Percentiles rank a stretch among this genome's conserved stretches.
Conservation (phyloP, 495 filamentous ascomycete species). For the Penicillium malachiteum region DNA sequence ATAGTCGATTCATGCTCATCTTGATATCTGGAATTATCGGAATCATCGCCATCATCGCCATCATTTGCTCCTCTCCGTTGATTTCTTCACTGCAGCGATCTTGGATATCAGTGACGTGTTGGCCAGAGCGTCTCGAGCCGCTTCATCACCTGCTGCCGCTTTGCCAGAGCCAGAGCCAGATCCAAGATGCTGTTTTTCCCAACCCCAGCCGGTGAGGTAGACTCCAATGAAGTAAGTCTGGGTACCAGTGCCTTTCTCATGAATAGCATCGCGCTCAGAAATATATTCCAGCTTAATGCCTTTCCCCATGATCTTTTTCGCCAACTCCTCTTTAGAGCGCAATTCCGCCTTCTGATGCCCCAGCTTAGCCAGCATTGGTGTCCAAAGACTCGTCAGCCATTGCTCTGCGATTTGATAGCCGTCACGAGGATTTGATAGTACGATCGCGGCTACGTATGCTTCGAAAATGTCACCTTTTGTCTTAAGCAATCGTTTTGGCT, state of each 20-base stretch:
- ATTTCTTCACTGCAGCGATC: constrained; percentile 49
- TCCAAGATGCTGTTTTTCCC: constrained; percentile 61
- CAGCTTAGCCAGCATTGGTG: constrained; percentile 36
- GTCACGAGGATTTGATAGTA: constrained; percentile 59
- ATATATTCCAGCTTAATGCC: constrained; percentile 66
- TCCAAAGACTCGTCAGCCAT: constrained; percentile 75
- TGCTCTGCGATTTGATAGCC: constrained; percentile 58
- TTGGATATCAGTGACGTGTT: constrained; percentile 58
- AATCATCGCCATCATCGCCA: no score
- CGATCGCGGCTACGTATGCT: constrained; percentile 76
- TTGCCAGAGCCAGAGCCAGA: constrained; percentile 68
- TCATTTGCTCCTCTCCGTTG: neutral
- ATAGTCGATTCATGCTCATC: no score
- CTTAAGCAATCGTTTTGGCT: constrained; percentile 60
- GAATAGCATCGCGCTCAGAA: constrained; percentile 51
- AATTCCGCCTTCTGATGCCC: constrained; percentile 38
- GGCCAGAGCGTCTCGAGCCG: constrained; percentile 63
- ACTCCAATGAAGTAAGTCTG: constrained; percentile 67
- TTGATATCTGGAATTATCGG: no score
- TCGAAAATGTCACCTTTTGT: constrained; percentile 83
- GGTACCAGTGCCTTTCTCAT: constrained; percentile 53
- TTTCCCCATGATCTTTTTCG: constrained; percentile 54
- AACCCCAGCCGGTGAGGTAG: constrained; percentile 73
- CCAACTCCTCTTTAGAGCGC: constrained; percentile 54
- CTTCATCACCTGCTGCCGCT: constrained; percentile 68